These are phyloP conservation scores for Lipomyces yamadae DNA, from an alignment of 805 yeast species.

Conservation along the genomic window DNA sequence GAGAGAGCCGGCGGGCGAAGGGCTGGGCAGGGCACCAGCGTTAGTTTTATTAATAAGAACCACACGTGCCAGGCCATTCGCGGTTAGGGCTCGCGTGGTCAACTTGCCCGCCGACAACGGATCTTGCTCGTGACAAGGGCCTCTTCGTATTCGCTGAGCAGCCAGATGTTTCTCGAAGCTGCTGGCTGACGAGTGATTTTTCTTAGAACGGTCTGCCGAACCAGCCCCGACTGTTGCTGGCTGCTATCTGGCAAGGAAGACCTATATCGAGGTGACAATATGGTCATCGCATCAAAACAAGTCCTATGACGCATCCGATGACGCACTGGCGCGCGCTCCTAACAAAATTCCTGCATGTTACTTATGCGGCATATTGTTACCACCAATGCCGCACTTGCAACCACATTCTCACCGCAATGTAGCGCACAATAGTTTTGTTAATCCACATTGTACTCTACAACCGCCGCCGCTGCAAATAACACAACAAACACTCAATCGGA, in stretches of 20 bases:
- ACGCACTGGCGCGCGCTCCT: background rate
- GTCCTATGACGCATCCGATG: background rate
- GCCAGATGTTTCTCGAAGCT: no score
- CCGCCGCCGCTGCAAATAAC: no score
- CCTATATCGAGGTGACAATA: no score
- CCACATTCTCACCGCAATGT: background rate
- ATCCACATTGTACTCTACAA: no score
- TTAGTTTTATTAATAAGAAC: constrained; percentile 8
- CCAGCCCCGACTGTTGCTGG: background rate
- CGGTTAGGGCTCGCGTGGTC: background rate
- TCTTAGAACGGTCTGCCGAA: no score
- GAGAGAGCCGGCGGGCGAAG: background rate
- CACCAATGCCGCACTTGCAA: background rate
- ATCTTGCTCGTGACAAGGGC: background rate
- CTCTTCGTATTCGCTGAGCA: background rate
- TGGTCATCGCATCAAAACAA: no score
- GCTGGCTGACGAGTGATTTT: no score
- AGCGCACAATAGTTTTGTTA: background rate
- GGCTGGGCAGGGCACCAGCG: constrained; percentile 1
- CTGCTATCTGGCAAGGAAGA: background rate
- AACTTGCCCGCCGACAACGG: background rate
- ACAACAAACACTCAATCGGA: background rate
- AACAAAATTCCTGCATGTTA: no score
- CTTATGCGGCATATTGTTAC: background rate
- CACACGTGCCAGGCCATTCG: background rate